Conservation (phyloP, 305 asterid genomes). For the Fraxinus dipetala region DNA sequence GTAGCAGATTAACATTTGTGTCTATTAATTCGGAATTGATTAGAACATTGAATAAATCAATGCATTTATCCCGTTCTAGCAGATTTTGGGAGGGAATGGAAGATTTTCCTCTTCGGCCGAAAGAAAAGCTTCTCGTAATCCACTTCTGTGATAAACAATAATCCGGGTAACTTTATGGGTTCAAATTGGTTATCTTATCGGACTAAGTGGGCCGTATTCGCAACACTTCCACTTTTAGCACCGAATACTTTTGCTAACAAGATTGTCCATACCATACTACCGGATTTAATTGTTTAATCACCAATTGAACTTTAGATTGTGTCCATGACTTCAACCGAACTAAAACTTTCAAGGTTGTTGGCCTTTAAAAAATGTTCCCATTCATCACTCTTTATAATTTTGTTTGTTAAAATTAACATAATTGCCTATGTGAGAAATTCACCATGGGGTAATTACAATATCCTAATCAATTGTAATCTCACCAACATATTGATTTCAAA, state of each 20-base stretch:
- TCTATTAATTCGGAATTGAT: background rate
- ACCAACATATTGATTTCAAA: too few relatives aligned
- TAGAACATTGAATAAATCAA: slow-evolving; percentile 10
- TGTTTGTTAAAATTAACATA: too few relatives aligned
- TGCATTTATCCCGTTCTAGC: background rate
- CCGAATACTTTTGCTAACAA: background rate
- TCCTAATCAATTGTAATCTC: too few relatives aligned
- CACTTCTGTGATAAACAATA: slow-evolving; percentile 1
- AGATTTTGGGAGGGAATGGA: background rate
- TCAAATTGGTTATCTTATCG: background rate
- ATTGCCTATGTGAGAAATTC: too few relatives aligned
- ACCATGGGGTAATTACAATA: too few relatives aligned
- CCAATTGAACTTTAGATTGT: too few relatives aligned
- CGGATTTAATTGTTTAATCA: too few relatives aligned
- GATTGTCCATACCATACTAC: too few relatives aligned
- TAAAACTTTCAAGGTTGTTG: too few relatives aligned
- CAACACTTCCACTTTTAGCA: background rate
- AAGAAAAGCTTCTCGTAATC: slow-evolving; percentile 20
- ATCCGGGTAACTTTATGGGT: background rate
- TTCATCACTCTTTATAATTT: too few relatives aligned
- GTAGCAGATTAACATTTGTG: slow-evolving; percentile 38
- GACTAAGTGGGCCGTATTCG: background rate
- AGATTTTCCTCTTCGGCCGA: background rate
- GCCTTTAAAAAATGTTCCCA: too few relatives aligned
- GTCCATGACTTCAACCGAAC: too few relatives aligned